Evolutionary conservation across 164 flowering plant genomes (phyloP), one percentile per base, ranked within the genome.

Genomic region (Sedum album): DNA sequence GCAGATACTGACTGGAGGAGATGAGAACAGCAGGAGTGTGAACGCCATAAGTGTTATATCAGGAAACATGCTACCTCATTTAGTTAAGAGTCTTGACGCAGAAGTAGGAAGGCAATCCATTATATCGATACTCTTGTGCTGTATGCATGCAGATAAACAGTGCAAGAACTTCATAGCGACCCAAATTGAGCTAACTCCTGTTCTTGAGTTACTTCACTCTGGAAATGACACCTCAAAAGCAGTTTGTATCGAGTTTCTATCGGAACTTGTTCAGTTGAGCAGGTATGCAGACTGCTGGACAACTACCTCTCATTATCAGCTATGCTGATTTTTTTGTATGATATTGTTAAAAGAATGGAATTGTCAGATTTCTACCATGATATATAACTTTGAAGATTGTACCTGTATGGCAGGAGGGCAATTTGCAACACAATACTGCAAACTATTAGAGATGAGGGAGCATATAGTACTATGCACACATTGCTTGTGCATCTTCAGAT

Each of bases 401-500:
- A 36, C 73, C 13, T 70, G 39, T 18, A 36, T 73, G 36, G 53
- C 84, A 88, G 95, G 82, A 85, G 88, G 74, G 79, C 83, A 62
- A 66, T 80, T 30, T 74, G 81, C 85, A 85, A 85, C 72, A 76
- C 83, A 67, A 79, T 85, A 49, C 70, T 87, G 79, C 82, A 84
- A 62, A 78, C 66, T 67, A 82, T 89, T 57, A 89, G 72, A 80
- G 86, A 83, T 60, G 91, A 81, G 78, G 95, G 92, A 74, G 80
- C 88, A 69, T 86, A 86, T 71, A 89, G 89, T 74, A 83, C 87
- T 15, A 89, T 86, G 92, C 96, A 89, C 75, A 74, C 87, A 26
- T 79, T 86, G 74, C 84, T 89, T 51, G 85, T 84, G 73, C 76
- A 89, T 74, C 89, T 89, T 60, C 96, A 86, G 70, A 87, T 83